Conservation (phyloP, 2,329 filamentous ascomycete genomes). For the Aspergillus brunneoviolaceus region DNA sequence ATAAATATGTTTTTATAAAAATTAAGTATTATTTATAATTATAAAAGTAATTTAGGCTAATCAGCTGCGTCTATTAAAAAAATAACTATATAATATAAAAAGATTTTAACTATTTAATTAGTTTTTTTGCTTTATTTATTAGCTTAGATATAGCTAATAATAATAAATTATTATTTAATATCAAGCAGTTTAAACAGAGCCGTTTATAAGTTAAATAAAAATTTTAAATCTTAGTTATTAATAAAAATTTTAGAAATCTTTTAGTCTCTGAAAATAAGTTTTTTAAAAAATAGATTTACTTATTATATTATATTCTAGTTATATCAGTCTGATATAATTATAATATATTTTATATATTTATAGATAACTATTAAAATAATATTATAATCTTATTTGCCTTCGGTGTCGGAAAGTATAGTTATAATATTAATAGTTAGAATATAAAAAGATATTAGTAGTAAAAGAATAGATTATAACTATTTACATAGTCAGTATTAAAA, state of each 20-base stretch:
- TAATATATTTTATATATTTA: background rate
- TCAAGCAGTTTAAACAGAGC: constrained; percentile 13
- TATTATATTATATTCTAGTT: background rate
- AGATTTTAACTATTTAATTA: too few species aligned
- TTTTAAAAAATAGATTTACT: background rate
- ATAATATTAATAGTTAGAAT: background rate
- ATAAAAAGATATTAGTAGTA: background rate
- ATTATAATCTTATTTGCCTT: background rate
- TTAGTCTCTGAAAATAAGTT: background rate
- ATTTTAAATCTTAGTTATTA: constrained; percentile 6
- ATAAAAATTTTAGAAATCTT: background rate
- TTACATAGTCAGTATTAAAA: background rate
- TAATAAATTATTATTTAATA: too few species aligned
- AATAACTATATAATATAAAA: too few species aligned
- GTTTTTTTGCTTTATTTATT: too few species aligned
- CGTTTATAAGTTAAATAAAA: constrained; percentile 5
- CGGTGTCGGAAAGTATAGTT: background rate
- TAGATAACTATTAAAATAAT: background rate
- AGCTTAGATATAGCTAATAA: too few species aligned
- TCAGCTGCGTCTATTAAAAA: too few species aligned
- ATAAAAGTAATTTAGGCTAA: too few species aligned
- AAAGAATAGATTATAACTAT: background rate
- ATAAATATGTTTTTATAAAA: too few species aligned
- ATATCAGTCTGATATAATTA: background rate
- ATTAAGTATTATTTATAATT: too few species aligned